These are phyloP conservation scores for Magnolia kwangsiensis DNA, from an alignment of 164 flowering plant genomes.

Conservation along the genomic window DNA sequence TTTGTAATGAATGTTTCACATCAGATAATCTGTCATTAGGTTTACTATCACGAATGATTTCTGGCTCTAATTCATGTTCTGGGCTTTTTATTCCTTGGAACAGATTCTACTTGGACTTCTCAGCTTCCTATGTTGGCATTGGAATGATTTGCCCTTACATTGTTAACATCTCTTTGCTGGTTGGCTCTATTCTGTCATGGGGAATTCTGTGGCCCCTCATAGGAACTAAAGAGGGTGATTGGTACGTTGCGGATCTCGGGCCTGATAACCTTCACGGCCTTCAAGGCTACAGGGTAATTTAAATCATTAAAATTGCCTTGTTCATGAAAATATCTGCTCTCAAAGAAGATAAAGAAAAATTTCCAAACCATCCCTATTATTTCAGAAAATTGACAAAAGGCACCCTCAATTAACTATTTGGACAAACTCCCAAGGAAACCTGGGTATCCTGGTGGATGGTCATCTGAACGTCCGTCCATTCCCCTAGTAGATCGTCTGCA, in stretches of 20 bases:
- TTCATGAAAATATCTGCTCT: too few relatives aligned
- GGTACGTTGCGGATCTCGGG: slow-evolving; percentile 29
- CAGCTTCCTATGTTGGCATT: slow-evolving; percentile 48
- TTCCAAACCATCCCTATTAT: background rate
- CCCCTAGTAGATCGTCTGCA: background rate
- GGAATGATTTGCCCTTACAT: slow-evolving; percentile 57
- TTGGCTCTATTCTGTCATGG: slow-evolving; percentile 48
- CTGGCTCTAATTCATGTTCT: background rate
- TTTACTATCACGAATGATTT: background rate
- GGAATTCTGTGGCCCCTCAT: slow-evolving; percentile 64
- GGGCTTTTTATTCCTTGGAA: background rate
- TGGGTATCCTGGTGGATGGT: background rate
- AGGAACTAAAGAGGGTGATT: slow-evolving; percentile 30
- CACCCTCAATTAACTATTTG: too few relatives aligned
- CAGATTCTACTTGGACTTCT: slow-evolving; percentile 57
- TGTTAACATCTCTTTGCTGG: slow-evolving; percentile 39
- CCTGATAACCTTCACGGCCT: slow-evolving; percentile 36
- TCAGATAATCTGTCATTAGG: background rate
- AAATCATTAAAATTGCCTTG: too few relatives aligned
- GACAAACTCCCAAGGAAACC: background rate
- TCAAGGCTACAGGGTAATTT: slow-evolving; percentile 47
- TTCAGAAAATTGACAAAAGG: background rate
- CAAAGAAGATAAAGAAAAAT: background rate
- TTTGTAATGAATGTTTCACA: background rate
- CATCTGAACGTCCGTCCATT: background rate